Evolutionary conservation across 352 stramenopile species (phyloP), one percentile per base, ranked within the genome.

Genomic region (Globisporangium mamillatum): DNA sequence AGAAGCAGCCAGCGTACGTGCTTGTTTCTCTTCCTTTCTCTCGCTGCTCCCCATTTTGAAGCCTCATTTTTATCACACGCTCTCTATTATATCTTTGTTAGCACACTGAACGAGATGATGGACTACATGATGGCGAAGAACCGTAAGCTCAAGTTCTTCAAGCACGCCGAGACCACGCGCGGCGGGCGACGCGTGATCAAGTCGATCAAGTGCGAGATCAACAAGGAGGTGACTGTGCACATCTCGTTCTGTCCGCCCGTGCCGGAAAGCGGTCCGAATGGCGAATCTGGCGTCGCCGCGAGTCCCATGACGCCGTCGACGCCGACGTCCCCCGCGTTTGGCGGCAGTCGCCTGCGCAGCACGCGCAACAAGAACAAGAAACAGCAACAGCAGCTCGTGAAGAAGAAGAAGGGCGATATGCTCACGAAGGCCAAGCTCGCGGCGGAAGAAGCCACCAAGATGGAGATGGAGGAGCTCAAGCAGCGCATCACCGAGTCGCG

Each of bases 51-150:
- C 32, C 6, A 58, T 41, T 65, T 22, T 24, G 6, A 4, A 61
- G 22, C 18, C 1, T 27, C 63, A 16, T 29, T 27, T 27, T 24
- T 56, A 9, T 53, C 52, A 59, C 57, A 56, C 61, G 34, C 0
- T 68, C 16, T 48, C 2, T 67, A 6, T 52, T 66, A 16, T 7
- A 8, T 55, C n/a, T 20, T 27, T 7, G 1, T 18, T 54, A 87
- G 79, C 34, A 94, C 84, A 24, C 76, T 95, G 52, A 92, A 91
- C 57, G 86, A 95, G 63, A 95, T 95, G 88, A 94, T 95, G 88
- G 88, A 95, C 69, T 95, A 82, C 67, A 89, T 95, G 79, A 93
- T 93, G 82, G 82, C 81, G 62, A 92, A 92, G 66, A 95, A 93
- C 66, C 85, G 86, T 65, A 93, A 93, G 63, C 84, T 93, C 75